Evolutionary conservation across 192 early-diverging fungal genomes (phyloP), one percentile per base, ranked within the genome.

Genomic region (Backusella liffmaniae): DNA sequence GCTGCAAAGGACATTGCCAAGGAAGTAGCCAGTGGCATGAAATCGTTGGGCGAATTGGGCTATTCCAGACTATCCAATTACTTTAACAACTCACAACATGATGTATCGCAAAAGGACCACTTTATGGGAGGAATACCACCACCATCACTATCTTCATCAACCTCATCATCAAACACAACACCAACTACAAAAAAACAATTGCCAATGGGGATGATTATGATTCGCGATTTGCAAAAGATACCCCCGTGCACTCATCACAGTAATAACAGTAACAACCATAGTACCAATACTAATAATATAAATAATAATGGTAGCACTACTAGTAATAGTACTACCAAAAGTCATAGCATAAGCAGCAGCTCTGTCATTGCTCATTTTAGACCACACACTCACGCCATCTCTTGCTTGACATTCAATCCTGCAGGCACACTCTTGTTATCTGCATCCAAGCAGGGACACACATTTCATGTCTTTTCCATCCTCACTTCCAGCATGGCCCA

Each of bases 1-100:
- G 77, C 88, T n/a, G 92, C 93, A 3, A 88, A 87, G 56, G 92
- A 91, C 32, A 90, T 94, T 21, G 93, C 91, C n/a, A 94, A 94
- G 62, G 94, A 95, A 73, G 86, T 94, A 13, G 86, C 92, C 34
- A 86, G 85, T 41, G 93, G 94, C 21, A 91, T 94, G 18, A 94
- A 89, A 70, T 85, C 88, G 37, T 78, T 95, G 23, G 89, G 93
- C 81, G 83, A 80, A 34, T 74, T 26, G 67, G 92, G 92, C 12
- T 92, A 92, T 78, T 86, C 90, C 23, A 90, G 91, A 0, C 67
- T 93, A 18, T 88, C 86, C 9, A 89, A 80, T n/a, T 94, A 94
- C 72, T 88, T 92, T 62, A 62, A 62, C 8, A 62, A 29, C 49
- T 4, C 12, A 62, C 26, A 23, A 12, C 21, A 67, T 10, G 32